Conservation (phyloP, 805 yeast species). For the Lipomyces sp. region DNA sequence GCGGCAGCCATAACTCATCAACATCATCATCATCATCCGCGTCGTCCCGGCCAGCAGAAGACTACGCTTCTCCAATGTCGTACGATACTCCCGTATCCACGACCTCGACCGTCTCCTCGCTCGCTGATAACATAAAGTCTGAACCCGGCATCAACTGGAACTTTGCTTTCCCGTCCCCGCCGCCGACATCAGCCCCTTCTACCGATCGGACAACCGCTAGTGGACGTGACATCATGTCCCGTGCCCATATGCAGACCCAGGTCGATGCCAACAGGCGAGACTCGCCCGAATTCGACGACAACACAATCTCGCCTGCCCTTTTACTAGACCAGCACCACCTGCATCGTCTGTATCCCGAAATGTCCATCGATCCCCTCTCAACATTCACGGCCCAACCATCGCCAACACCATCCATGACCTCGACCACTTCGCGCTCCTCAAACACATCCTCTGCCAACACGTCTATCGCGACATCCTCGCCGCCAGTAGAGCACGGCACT, state of each 20-base stretch:
- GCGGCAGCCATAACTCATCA: too few species aligned
- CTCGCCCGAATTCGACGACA: neutral
- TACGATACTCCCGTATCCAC: conserved; percentile 29
- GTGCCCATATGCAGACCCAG: conserved; percentile 22
- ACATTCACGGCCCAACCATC: conserved; percentile 23
- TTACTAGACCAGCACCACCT: neutral
- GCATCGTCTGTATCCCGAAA: conserved; percentile 1
- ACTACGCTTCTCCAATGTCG: conserved; percentile 22
- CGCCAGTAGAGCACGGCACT: neutral
- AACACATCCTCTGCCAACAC: conserved; percentile 8
- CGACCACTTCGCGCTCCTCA: conserved; percentile 30
- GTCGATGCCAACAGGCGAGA: conserved; percentile 12
- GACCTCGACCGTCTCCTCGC: conserved; percentile 15
- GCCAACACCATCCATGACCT: conserved; percentile 26
- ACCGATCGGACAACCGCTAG: neutral
- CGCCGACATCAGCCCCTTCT: neutral
- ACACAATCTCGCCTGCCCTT: conserved; percentile 3
- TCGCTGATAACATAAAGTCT: conserved; percentile 6
- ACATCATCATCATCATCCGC: neutral
- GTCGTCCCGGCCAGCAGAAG: conserved; percentile 15
- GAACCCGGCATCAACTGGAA: conserved; percentile 27
- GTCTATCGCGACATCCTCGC: neutral
- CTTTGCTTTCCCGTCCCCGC: conserved; percentile 21
- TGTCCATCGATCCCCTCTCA: neutral
- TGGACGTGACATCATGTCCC: conserved; percentile 19